phyloP scores from a whole-genome alignment of 257 asterid genomes.

The Fraxinus excelsior region DNA sequence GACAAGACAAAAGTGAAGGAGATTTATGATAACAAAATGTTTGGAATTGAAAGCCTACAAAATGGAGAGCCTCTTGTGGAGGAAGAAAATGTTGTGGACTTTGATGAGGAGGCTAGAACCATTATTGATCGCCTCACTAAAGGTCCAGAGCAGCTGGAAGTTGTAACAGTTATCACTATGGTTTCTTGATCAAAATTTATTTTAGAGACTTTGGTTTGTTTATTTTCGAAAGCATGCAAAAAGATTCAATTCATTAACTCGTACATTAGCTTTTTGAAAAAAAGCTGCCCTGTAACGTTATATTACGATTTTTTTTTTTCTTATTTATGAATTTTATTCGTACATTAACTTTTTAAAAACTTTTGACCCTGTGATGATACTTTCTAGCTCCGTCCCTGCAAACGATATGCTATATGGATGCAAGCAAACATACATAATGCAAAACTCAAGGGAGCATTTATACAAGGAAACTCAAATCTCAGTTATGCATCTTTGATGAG shows the following conservation, averaged over 20 bases:
- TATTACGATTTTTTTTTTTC: too few relatives aligned
- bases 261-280: too few relatives aligned
- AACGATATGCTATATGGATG: background rate
- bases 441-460: background rate
- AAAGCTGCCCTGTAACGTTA: too few relatives aligned
- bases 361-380: too few relatives aligned
- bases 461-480: background rate
- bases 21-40: constrained; percentile 46
- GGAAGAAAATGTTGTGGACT: constrained; percentile 39
- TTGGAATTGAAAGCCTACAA: constrained; percentile 44
- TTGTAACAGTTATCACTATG: constrained; percentile 17
- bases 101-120: constrained; percentile 36
- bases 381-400: too few relatives aligned
- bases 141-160: constrained; percentile 29
- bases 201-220: too few relatives aligned
- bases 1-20: constrained; percentile 29
- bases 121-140: constrained; percentile 25
- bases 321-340: too few relatives aligned
- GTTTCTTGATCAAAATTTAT: too few relatives aligned
- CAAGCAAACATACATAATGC: background rate
- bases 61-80: constrained; percentile 35
- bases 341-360: too few relatives aligned
- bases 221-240: too few relatives aligned
- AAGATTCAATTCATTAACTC: too few relatives aligned
- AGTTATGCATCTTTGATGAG: background rate